A percentile compares a stretch with the other conserved stretches of the same genome.
Evolutionary conservation across 306 rosid species (phyloP).

Genomic region (Medicago arabica): DNA sequence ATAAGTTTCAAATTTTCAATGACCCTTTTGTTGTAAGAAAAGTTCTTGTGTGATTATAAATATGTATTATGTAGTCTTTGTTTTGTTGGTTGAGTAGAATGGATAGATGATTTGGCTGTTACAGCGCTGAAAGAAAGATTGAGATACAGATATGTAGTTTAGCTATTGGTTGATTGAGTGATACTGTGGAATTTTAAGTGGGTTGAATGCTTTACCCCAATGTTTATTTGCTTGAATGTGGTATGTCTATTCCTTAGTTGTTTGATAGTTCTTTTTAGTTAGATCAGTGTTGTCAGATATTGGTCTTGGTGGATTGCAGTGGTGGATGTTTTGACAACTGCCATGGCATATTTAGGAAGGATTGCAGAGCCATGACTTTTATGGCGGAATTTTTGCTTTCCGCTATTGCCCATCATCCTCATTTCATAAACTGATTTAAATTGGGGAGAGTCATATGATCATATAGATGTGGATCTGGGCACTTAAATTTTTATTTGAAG

Average conservation of each 20-base stretch:
- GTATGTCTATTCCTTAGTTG: neutral
- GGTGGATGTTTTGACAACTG: neutral
- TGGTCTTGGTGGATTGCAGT: neutral
- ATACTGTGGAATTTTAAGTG: neutral
- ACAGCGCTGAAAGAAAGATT: neutral
- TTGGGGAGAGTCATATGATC: neutral
- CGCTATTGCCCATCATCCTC: neutral
- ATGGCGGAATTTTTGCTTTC: neutral
- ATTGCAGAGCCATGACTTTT: neutral
- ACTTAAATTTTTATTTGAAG: neutral
- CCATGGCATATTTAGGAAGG: neutral
- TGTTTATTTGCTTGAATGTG: slow-evolving; percentile 12
- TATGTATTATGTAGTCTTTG: neutral
- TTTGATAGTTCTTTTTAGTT: neutral
- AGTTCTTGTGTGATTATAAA: too few species aligned
- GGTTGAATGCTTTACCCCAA: neutral
- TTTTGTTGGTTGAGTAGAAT: neutral
- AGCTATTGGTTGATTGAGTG: neutral
- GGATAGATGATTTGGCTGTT: neutral
- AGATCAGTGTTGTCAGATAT: neutral
- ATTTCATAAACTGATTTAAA: neutral
- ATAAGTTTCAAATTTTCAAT: too few species aligned
- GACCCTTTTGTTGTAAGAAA: too few species aligned
- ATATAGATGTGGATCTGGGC: neutral
- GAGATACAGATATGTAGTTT: neutral